These are phyloP conservation scores for Litchi chinensis DNA, from an alignment of 345 rosid genomes.

Conservation along the genomic window DNA sequence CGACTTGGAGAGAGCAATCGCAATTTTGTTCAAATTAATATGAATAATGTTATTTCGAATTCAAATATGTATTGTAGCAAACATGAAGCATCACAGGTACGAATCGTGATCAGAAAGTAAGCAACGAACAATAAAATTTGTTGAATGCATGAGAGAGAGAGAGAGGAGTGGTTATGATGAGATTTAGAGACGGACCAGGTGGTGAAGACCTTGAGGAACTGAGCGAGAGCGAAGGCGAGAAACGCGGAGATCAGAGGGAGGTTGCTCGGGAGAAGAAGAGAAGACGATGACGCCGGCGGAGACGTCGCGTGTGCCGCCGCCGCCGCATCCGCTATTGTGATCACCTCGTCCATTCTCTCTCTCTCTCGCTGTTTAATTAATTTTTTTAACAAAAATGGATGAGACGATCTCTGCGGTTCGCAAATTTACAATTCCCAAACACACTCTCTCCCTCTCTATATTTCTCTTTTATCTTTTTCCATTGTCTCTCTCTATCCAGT, in stretches of 20 bases:
- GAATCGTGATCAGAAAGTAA: neutral
- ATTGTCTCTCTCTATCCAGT: neutral
- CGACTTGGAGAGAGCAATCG: neutral
- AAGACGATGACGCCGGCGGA: slow-evolving; percentile 40
- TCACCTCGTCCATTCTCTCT: slow-evolving; percentile 58
- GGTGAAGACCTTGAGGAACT: slow-evolving; percentile 95
- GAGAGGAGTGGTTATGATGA: slow-evolving; percentile 1
- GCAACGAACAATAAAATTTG: neutral
- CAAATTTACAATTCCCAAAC: neutral
- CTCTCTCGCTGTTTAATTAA: neutral
- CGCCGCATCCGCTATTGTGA: slow-evolving; percentile 53
- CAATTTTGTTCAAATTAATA: neutral
- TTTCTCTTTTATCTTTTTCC: neutral
- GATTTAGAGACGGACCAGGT: slow-evolving; percentile 62
- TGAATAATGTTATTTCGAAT: neutral
- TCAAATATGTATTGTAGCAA: neutral
- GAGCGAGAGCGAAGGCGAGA: slow-evolving; percentile 91
- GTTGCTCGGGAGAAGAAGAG: slow-evolving; percentile 54
- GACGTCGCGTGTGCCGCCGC: slow-evolving; percentile 21
- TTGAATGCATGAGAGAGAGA: neutral
- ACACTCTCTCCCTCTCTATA: neutral
- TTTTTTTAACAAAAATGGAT: neutral
- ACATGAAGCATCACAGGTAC: neutral
- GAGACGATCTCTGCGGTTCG: slow-evolving; percentile 1
- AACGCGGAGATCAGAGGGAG: slow-evolving; percentile 86